Percentiles rank a stretch among this genome's conserved stretches.
Conservation (phyloP, 495 filamentous ascomycete genomes). For the Neurospora sublineolata region DNA sequence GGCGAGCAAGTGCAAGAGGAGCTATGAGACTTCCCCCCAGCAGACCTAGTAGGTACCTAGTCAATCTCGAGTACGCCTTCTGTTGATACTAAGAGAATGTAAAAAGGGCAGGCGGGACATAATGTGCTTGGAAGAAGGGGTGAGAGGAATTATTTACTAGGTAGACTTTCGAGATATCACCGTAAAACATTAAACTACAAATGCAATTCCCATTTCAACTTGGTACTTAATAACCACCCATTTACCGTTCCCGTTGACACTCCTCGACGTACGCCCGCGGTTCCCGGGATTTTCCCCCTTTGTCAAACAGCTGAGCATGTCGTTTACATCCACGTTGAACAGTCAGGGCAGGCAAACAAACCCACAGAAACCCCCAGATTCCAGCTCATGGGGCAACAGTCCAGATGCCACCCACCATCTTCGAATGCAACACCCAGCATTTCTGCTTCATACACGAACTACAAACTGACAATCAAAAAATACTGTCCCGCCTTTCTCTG, state of each 20-base stretch:
- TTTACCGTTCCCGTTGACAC: background rate
- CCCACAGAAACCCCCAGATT: background rate
- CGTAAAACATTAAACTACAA: background rate
- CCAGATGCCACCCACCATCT: background rate
- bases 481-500: too few species aligned
- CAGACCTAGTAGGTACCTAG: background rate
- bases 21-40: background rate
- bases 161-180: background rate
- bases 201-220: background rate
- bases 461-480: slow-evolving; percentile 3
- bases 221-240: background rate
- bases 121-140: background rate
- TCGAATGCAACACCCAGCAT: background rate
- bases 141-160: background rate
- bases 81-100: background rate
- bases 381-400: background rate
- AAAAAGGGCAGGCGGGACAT: background rate
- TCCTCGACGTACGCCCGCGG: background rate
- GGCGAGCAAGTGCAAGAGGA: background rate
- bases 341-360: background rate
- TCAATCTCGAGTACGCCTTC: background rate
- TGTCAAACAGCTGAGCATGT: background rate
- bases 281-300: background rate
- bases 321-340: background rate
- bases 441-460: background rate